phyloP scores from a whole-genome alignment of 2,329 filamentous ascomycete genomes.

The Apiospora pterosperma region DNA sequence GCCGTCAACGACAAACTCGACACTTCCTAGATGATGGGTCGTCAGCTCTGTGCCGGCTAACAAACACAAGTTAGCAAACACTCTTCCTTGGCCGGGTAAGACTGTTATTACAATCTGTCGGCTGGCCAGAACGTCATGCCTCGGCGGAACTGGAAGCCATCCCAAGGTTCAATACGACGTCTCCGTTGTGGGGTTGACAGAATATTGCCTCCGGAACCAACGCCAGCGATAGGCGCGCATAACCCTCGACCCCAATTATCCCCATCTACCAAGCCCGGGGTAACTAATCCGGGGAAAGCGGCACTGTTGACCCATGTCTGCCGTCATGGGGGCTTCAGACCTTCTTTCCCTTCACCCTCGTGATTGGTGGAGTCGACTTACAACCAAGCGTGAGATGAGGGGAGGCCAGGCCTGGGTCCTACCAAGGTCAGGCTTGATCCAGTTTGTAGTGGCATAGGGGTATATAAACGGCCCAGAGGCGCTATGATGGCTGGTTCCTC shows the following conservation, averaged over 20 bases:
- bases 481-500: neutral
- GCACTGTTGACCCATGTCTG: neutral
- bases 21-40: too few species aligned
- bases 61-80: too few species aligned
- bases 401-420: neutral
- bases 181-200: neutral
- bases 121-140: neutral
- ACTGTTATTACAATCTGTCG: too few species aligned
- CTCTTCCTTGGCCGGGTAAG: too few species aligned
- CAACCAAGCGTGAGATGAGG: neutral
- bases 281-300: neutral
- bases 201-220: neutral
- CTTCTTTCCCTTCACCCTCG: neutral
- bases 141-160: neutral
- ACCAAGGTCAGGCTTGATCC: neutral
- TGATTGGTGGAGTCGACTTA: neutral
- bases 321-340: neutral
- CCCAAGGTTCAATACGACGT: neutral
- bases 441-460: neutral
- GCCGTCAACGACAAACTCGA: too few species aligned
- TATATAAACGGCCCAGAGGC: neutral
- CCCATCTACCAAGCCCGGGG: neutral
- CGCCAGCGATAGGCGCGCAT: neutral
- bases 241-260: neutral
- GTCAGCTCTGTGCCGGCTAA: too few species aligned